A percentile compares a stretch with the other conserved stretches of the same genome.
Evolutionary conservation across 768 basidiomycete genomes (phyloP).

Genomic region (Collybia mongolica): DNA sequence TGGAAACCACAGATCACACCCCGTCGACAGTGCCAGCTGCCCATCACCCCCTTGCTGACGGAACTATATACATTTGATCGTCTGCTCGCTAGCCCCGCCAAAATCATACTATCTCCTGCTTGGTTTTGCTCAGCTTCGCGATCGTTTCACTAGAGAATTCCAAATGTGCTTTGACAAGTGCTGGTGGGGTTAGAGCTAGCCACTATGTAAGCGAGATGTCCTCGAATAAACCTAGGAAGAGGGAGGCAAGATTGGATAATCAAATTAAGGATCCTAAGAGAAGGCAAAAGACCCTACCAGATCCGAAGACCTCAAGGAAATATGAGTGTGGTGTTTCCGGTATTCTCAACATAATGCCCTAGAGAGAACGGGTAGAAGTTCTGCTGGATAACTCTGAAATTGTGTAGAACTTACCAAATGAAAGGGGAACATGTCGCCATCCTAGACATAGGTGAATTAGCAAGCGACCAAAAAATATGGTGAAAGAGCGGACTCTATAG

Average conservation of each 20-base stretch:
- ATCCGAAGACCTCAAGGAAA: slow-evolving; percentile 65
- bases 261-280: slow-evolving; percentile 24
- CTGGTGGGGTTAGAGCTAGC: slow-evolving; percentile 59
- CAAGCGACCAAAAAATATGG: neutral
- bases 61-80: too few relatives aligned
- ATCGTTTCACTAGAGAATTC: slow-evolving; percentile 51
- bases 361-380: neutral
- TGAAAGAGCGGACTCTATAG: slow-evolving; percentile 38
- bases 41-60: too few relatives aligned
- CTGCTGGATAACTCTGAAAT: neutral
- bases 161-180: slow-evolving; percentile 62
- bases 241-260: slow-evolving; percentile 1
- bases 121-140: slow-evolving; percentile 46
- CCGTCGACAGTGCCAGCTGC: too few relatives aligned
- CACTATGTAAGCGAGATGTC: slow-evolving; percentile 60
- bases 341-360: slow-evolving; percentile 73
- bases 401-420: slow-evolving; percentile 24
- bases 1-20: too few relatives aligned
- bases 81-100: neutral
- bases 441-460: slow-evolving; percentile 16
- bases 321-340: slow-evolving; percentile 53
- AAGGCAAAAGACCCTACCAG: slow-evolving; percentile 29
- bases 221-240: slow-evolving; percentile 33
- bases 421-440: slow-evolving; percentile 38
- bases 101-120: slow-evolving; percentile 41